A percentile compares a stretch with the other conserved stretches of the same genome.
Conservation (phyloP, 305 asterid species). For the Solanum hybrid region DNA sequence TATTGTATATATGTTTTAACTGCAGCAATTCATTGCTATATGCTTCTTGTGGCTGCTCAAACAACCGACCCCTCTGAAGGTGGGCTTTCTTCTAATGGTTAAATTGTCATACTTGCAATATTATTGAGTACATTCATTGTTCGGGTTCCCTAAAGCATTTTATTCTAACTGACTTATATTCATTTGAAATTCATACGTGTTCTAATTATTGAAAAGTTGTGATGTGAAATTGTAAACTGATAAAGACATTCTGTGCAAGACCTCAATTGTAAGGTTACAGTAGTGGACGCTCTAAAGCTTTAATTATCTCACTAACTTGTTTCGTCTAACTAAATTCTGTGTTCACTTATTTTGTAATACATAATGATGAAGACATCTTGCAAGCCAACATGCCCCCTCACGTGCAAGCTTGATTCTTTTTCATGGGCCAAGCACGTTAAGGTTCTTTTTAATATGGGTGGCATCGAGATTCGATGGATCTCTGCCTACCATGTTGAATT, state of each 20-base stretch:
- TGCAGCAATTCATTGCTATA: conserved; percentile 10
- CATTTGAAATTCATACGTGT: not conserved
- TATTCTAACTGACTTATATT: not conserved
- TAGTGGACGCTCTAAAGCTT: not conserved
- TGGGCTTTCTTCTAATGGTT: not conserved
- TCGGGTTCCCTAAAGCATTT: not conserved
- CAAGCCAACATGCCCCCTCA: not conserved
- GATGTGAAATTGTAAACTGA: not conserved
- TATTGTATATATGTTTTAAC: conserved; percentile 8
- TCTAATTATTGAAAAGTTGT: not conserved
- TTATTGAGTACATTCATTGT: not conserved
- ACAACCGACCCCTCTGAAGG: conserved; percentile 37
- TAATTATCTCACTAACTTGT: not conserved
- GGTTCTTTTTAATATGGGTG: not conserved
- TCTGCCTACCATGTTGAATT: not conserved
- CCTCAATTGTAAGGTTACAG: not conserved
- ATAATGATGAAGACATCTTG: not conserved
- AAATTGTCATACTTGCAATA: not conserved
- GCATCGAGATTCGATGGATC: not conserved
- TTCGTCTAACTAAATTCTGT: not conserved
- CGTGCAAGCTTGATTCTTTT: not conserved
- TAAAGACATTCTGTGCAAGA: not conserved
- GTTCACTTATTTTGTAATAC: not conserved
- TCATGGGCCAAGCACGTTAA: not conserved
- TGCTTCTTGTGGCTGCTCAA: conserved; percentile 10